Evolutionary conservation across 2,329 filamentous ascomycete species (phyloP), one percentile per base, ranked within the genome.

Genomic region (Fusarium compactum): DNA sequence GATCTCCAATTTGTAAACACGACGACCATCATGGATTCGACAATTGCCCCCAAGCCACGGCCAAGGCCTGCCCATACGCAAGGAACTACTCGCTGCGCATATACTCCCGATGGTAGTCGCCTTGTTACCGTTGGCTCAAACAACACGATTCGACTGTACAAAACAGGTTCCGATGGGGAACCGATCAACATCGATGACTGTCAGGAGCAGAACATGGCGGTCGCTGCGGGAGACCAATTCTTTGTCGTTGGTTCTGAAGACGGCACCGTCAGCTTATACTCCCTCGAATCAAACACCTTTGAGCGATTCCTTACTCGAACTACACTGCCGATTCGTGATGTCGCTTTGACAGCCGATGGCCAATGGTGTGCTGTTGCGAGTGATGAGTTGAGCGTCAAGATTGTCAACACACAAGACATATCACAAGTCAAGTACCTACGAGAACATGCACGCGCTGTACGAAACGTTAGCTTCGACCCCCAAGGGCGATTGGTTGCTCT

Each of bases 331-430:
- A 89, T 98, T 32, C 89, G 96, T 76, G 94, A 98, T 78, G 85
- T 99, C 56, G 90, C 93, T 6, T 84, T 99, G 16, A 95, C 94
- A 4, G 87, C 89, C 3, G 92, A 98, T 78, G 87, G 89, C 0
- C 88, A 92, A 75, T 98, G 94, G 95, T 93, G 91, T 70, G 96
- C 96, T 30, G 94, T 98, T 27, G 94, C 95, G n/a, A 98, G 95
- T 85, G 97, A 98, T 79, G 96, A 99, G 80, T 85, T 97, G 62
- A 92, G 91, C 2, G 93, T 98, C 72, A 97, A 97, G 79, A 83
- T 99, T 24, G 93, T 99, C 67, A 92, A 92, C 75, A 92, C 91
- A 32, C 85, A 90, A 48, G 93, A 98, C 77, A 95, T 91, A 79
- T 90, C 86, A 24, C 87, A 89, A 70, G 87, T 97, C 52, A 90